Conservation (phyloP, 2,329 filamentous ascomycete species). For the Tolypocladium album region DNA sequence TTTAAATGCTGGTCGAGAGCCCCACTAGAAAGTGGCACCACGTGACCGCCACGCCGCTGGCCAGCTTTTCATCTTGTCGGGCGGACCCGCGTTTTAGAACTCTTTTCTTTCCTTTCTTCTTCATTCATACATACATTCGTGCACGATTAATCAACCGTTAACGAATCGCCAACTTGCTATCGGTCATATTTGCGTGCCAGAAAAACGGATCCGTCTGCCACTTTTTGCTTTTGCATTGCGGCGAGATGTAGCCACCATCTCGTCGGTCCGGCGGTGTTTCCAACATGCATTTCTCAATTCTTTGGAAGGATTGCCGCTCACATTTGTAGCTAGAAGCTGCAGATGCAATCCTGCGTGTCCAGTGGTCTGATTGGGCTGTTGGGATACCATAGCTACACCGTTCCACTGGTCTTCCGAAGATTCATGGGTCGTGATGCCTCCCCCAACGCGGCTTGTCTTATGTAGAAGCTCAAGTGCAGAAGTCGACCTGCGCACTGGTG, state of each 20-base stretch:
- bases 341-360: background rate
- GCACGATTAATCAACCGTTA: constrained; percentile 54
- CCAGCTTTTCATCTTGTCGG: background rate
- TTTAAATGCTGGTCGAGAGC: background rate
- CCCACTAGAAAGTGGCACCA: background rate
- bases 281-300: constrained; percentile 12
- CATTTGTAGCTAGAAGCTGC: background rate
- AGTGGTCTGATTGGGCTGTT: too few relatives aligned
- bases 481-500: background rate
- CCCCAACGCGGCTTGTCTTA: background rate
- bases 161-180: constrained; percentile 37
- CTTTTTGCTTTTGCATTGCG: constrained; percentile 11
- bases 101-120: constrained; percentile 16
- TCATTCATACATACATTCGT: constrained; percentile 30
- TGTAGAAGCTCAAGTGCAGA: background rate
- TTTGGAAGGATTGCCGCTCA: background rate
- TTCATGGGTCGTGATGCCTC: background rate
- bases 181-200: constrained; percentile 54
- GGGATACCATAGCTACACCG: background rate
- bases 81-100: background rate
- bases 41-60: background rate
- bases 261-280: constrained; percentile 16
- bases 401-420: background rate
- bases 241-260: constrained; percentile 11
- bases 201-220: constrained; percentile 25